A percentile compares a stretch with the other conserved stretches of the same genome.
Conservation (phyloP, 805 yeast genomes). For the Candida sanyiensis region DNA sequence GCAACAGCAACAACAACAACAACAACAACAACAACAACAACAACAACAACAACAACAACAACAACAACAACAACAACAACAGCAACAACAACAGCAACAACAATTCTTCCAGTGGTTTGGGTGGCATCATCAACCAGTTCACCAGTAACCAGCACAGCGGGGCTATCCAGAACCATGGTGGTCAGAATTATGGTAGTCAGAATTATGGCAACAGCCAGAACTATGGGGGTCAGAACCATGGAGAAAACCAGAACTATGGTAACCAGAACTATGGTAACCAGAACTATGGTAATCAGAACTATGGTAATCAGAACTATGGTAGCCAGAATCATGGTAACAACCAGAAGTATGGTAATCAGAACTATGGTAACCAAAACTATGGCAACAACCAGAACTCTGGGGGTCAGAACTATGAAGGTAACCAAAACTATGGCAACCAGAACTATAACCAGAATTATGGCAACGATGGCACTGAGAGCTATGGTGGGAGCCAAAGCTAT, state of each 20-base stretch:
- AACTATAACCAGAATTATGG: slow-evolving; percentile 1
- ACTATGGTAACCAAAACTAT: too few species aligned
- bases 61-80: neutral
- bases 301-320: too few species aligned
- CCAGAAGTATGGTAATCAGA: too few species aligned
- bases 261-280: too few species aligned
- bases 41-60: slow-evolving; percentile 1
- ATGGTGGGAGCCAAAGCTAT: neutral
- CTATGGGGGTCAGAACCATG: neutral
- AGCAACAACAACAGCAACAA: neutral
- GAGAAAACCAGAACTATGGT: too few species aligned
- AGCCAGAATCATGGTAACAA: too few species aligned
- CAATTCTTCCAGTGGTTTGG: neutral
- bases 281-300: too few species aligned
- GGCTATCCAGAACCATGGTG: neutral
- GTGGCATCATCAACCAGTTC: slow-evolving; percentile 3
- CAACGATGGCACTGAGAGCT: too few species aligned
- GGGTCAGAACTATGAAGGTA: neutral
- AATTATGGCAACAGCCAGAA: neutral
- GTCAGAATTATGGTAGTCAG: neutral
- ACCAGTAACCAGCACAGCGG: neutral
- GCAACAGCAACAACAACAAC: slow-evolving; percentile 1
- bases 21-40: slow-evolving; percentile 7
- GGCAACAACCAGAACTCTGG: neutral
- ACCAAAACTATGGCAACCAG: neutral